Evolutionary conservation across 2,329 filamentous ascomycete species (phyloP).

Genomic region (Aspergillus persii): DNA sequence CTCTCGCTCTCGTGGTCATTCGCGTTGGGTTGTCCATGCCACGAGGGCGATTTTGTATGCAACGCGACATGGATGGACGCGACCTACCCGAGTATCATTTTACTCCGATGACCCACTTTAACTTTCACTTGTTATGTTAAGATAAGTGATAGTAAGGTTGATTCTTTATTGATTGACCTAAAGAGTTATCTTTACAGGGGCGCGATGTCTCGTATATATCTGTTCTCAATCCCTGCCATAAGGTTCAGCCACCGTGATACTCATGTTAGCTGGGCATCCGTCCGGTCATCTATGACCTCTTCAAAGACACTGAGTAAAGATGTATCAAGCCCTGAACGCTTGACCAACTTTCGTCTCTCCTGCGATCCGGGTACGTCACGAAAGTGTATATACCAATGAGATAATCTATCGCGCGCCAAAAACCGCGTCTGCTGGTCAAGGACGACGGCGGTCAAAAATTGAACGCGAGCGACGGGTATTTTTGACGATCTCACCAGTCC

Average conservation of each 20-base stretch:
- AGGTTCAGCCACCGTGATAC: too few species aligned
- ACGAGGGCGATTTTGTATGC: background rate
- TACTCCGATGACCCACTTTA: background rate
- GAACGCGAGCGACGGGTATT: background rate
- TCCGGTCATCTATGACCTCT: slow-evolving; percentile 1
- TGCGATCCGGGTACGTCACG: background rate
- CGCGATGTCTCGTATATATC: too few species aligned
- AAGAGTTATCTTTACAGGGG: too few species aligned
- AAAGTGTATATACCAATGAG: slow-evolving; percentile 3
- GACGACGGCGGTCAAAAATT: background rate
- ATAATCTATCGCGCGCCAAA: background rate
- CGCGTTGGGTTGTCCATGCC: background rate
- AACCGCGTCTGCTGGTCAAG: background rate
- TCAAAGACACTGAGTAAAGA: slow-evolving; percentile 1
- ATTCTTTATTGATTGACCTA: too few species aligned
- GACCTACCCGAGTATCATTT: slow-evolving; percentile 1
- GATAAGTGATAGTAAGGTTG: too few species aligned
- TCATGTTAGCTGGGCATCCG: slow-evolving; percentile 1
- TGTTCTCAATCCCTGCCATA: too few species aligned
- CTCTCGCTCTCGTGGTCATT: background rate
- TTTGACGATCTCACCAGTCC: background rate
- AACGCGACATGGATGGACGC: background rate
- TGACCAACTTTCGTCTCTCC: slow-evolving; percentile 2
- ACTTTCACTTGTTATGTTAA: background rate
- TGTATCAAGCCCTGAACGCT: slow-evolving; percentile 1